These are phyloP conservation scores for Lactifluus subvellereus DNA, from an alignment of 768 basidiomycete genomes.

Conservation along the genomic window DNA sequence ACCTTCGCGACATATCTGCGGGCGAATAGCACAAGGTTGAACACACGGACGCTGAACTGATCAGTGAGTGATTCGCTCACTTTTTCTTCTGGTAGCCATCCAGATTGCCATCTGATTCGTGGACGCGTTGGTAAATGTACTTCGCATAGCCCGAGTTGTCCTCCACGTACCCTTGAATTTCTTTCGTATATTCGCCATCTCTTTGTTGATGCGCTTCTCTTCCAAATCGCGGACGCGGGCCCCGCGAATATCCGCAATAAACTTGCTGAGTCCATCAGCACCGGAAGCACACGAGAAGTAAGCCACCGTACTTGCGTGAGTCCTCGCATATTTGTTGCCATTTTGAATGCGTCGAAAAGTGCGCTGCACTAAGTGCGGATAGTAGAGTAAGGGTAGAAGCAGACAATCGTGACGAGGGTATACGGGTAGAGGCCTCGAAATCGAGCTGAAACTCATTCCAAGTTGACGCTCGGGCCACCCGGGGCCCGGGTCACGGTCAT, in stretches of 20 bases:
- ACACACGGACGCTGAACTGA: conserved; percentile 5
- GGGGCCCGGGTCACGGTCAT: too few species aligned
- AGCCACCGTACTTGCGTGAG: conserved; percentile 72
- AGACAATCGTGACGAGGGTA: background rate
- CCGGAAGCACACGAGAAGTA: background rate
- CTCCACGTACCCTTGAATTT: conserved; percentile 82
- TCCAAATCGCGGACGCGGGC: conserved; percentile 95
- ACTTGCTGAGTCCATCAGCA: conserved; percentile 42
- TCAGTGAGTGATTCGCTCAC: conserved; percentile 38
- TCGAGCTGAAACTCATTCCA: background rate
- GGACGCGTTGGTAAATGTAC: background rate
- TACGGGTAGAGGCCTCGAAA: background rate
- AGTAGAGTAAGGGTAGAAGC: background rate
- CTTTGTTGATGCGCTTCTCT: conserved; percentile 98
- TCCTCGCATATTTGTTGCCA: conserved; percentile 91
- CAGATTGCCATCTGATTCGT: conserved; percentile 63
- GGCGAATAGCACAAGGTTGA: background rate
- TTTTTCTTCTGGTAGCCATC: conserved; percentile 94
- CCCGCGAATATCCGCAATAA: conserved; percentile 98
- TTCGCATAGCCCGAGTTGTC: background rate
- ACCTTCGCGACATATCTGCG: conserved; percentile 92
- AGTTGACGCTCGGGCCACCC: background rate
- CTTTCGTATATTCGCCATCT: conserved; percentile 99
- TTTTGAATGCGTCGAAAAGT: conserved; percentile 30
- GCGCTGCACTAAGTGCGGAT: conserved; percentile 16